A percentile compares a stretch with the other conserved stretches of the same genome.
Conservation (phyloP, 1,284 basidiomycete species). For the Marasmius tenuissimus region DNA sequence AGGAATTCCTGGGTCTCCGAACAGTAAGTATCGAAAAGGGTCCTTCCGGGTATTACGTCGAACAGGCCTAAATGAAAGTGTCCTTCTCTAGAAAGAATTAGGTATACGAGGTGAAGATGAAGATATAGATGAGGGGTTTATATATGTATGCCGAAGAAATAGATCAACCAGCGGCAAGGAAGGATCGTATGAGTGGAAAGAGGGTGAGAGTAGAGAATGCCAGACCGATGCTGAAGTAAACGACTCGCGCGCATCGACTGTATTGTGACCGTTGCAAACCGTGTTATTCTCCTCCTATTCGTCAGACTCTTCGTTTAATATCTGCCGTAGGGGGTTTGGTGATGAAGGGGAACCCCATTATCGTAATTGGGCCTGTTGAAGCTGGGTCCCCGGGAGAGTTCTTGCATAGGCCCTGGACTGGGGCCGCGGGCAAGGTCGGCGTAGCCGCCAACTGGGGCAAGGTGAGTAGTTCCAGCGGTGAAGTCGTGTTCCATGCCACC, state of each 20-base stretch:
- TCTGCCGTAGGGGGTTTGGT: conserved; percentile 49
- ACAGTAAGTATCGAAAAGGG: neutral
- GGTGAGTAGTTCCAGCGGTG: conserved; percentile 59
- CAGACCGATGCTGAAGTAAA: conserved; percentile 9
- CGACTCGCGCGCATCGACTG: neutral
- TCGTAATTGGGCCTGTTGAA: conserved; percentile 43
- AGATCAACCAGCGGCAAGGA: conserved; percentile 28
- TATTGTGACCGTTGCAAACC: neutral
- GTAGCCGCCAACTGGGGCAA: conserved; percentile 73
- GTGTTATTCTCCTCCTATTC: neutral
- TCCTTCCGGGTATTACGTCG: neutral
- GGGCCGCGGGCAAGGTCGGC: conserved; percentile 74
- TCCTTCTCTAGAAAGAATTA: neutral
- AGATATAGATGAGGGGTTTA: neutral
- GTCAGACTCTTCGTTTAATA: conserved; percentile 6
- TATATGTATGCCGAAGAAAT: neutral
- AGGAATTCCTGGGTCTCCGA: neutral
- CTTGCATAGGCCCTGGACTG: conserved; percentile 21
- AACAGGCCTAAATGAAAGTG: neutral
- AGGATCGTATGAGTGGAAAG: conserved; percentile 18
- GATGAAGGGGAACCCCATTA: conserved; percentile 56
- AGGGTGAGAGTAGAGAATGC: conserved; percentile 24
- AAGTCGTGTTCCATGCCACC: conserved; percentile 72
- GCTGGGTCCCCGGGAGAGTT: conserved; percentile 30
- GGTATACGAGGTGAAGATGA: neutral